A percentile compares a stretch with the other conserved stretches of the same genome.
Evolutionary conservation across 331 rosid genomes (phyloP).

Genomic region (Saraca asoca): DNA sequence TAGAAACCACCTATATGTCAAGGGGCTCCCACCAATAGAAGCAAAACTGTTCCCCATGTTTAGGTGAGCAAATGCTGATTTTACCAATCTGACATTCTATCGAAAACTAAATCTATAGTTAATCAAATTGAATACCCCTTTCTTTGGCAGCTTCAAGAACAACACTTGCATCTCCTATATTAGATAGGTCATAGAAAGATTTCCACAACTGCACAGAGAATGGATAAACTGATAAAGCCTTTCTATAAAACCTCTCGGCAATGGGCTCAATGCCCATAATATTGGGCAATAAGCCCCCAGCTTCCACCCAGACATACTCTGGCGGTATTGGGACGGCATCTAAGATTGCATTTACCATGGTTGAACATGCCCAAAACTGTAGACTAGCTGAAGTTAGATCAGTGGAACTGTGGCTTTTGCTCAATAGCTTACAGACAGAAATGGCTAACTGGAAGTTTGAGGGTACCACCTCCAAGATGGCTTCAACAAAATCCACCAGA

Average conservation of each 20-base stretch:
- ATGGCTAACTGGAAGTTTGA: conserved; percentile 69
- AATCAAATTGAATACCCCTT: conserved; percentile 62
- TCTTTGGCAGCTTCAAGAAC: conserved; percentile 65
- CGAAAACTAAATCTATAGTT: conserved; percentile 23
- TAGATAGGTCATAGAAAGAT: conserved; percentile 44
- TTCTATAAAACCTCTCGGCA: conserved; percentile 60
- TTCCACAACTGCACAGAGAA: conserved; percentile 76
- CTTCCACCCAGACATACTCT: conserved; percentile 81
- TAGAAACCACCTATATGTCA: conserved; percentile 22
- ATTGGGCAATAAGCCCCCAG: conserved; percentile 59
- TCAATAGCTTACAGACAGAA: conserved; percentile 63
- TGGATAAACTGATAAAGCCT: conserved; percentile 75
- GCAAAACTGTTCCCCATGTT: conserved; percentile 35
- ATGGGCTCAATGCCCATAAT: conserved; percentile 53
- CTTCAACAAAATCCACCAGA: conserved; percentile 89
- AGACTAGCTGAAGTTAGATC: conserved; percentile 51
- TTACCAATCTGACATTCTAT: conserved; percentile 30
- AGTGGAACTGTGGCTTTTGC: conserved; percentile 39
- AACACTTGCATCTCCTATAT: conserved; percentile 46
- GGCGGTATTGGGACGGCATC: conserved; percentile 83
- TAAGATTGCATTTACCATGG: conserved; percentile 65
- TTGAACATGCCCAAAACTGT: conserved; percentile 84
- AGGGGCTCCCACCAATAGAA: conserved; percentile 30
- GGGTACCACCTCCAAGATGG: conserved; percentile 69
- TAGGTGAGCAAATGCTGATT: conserved; percentile 29